Evolutionary conservation across 225 moss, liverwort and hornwort genomes (phyloP), one percentile per base, ranked within the genome.

Genomic region (Marchantia paleacea): DNA sequence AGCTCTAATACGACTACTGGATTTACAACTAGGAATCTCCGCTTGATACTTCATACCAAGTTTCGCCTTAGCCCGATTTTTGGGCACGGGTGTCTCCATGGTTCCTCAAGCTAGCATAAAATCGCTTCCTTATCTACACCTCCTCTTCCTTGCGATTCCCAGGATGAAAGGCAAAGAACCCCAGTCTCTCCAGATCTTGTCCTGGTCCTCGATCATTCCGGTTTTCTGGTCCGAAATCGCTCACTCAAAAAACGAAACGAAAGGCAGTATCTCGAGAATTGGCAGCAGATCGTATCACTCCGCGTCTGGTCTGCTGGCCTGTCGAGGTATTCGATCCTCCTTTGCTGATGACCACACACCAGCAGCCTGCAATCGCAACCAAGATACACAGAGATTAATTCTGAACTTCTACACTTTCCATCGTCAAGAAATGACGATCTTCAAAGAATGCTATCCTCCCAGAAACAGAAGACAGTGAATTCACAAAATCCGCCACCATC

Each of bases 21-120:
- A 79, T 82, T 79, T 84, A 53, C 81, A 50, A 67, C 84, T 79
- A 11, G 87, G 87, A 79, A 87, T 79, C 39, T 79, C 82, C n/a
- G 77, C 87, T 61, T 87, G 87, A 68, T 87, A 79, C 47, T 80
- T 82, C 8, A 66, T 20, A 8, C 87, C 87, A 84, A 87, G 84
- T 82, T 57, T 84, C n/a, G 87, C 79, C 66, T 73, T 28, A 29
- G 65, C 72, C 28, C 74, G 26, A 16, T 74, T 74, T 12, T 24
- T 74, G 25, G 15, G 26, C 54, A 29, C 26, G 24, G 13, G 52
- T 12, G 76, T 81, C 81, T 84, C 86, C 86, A 87, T 84, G 29
- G 58, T 79, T 62, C 52, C 52, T 66, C 55, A 64, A 73, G 52
- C 10, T 12, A 2, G 8, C 24, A 50, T 0, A n/a, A 72, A 72